Evolutionary conservation across 1,284 basidiomycete genomes (phyloP), one percentile per base, ranked within the genome.

Genomic region (Exobasidium cylindrosporum): DNA sequence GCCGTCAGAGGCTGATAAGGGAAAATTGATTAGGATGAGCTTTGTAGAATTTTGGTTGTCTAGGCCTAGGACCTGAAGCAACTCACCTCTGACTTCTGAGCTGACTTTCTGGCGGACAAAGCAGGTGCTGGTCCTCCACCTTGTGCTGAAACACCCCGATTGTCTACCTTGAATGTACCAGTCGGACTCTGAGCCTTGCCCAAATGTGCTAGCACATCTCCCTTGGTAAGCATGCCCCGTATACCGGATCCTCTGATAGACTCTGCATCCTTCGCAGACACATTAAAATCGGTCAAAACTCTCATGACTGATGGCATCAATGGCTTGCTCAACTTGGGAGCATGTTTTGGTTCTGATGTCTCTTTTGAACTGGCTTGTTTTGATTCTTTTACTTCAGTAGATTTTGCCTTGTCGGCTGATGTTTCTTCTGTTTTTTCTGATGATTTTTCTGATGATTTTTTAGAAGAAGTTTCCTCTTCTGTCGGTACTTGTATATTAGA

Each of bases 201-300:
- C 11, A 82, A 67, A 68, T 71, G 72, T 1, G 78, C 76, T 21
- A 83, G 70, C 0, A 83, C 78, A 56, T 83, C 82, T 4, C 82
- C 82, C 67, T 83, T 83, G 28, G 81, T 82, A 40, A 82, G 65
- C 63, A 79, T 78, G 10, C 82, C 82, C 43, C 76, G 66, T 23
- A 74, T 66, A 5, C 82, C 82, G 1, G 81, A 82, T 2, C 73
- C 81, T 62, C 78, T 81, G 68, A 83, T 81, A 45, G 72, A 71
- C 50, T 73, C 67, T 1, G 79, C 68, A 54, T 82, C 80, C 17
- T 69, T 35, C 44, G 73, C 65, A 21, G 61, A 63, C 44, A 78
- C 73, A 45, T 67, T 62, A 56, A 75, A 68, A 56, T 78, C 65
- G 26, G 71, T 65, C 28, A 81, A 71, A 4, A 81, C 64, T 14